phyloP scores from a whole-genome alignment of 1,139 yeast genomes.

The Schwanniomyces etchellsii region DNA sequence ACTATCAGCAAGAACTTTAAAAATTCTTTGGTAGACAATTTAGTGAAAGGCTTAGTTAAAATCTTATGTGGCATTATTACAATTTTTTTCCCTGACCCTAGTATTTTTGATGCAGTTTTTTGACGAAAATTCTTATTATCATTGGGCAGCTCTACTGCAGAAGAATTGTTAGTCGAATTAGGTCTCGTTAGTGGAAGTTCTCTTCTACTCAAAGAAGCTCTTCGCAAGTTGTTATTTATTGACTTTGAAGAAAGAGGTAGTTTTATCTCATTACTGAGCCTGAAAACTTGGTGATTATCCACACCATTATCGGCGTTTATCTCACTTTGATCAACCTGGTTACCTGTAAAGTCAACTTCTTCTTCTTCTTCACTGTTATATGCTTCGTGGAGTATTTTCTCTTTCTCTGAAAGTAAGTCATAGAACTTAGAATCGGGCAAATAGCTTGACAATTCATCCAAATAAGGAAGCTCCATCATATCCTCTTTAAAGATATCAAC shows the following conservation, averaged over 20 bases:
- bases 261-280: constrained; percentile 30
- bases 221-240: constrained; percentile 30
- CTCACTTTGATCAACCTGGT: constrained; percentile 5
- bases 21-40: constrained; percentile 34
- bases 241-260: constrained; percentile 41
- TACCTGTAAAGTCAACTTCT: constrained; percentile 4
- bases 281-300: constrained; percentile 19
- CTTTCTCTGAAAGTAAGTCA: constrained; percentile 31
- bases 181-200: background rate
- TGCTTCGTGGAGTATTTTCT: constrained; percentile 11
- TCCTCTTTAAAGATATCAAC: constrained; percentile 19
- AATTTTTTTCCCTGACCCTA: constrained; percentile 14
- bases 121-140: constrained; percentile 2
- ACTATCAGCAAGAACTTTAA: constrained; percentile 31
- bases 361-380: constrained; percentile 7
- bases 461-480: constrained; percentile 24
- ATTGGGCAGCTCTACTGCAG: too few species aligned
- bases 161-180: background rate
- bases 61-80: constrained; percentile 41
- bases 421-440: constrained; percentile 33
- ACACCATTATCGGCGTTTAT: constrained; percentile 12
- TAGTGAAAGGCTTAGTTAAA: constrained; percentile 36
- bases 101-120: constrained; percentile 1
- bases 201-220: constrained; percentile 10
- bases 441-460: constrained; percentile 21